Evolutionary conservation across 345 rosid genomes (phyloP).

Genomic region (Raphanus sativus): DNA sequence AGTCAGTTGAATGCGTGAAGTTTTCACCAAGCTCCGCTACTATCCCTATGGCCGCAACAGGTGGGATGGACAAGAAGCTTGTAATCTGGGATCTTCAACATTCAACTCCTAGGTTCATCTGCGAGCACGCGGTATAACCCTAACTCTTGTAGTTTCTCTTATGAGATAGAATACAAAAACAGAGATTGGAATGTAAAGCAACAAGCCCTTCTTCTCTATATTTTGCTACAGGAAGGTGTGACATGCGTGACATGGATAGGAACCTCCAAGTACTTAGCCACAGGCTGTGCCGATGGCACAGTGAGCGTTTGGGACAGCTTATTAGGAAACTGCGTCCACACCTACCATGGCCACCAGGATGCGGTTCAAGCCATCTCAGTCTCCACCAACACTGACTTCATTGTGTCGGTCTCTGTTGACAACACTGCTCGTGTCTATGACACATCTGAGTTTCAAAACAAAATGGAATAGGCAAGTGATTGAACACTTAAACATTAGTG

Average conservation of each 20-base stretch:
- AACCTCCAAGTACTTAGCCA: not conserved
- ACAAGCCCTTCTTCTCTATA: not conserved
- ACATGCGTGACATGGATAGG: not conserved
- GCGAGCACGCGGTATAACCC: slow-evolving; percentile 59
- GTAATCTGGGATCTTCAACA: slow-evolving; percentile 80
- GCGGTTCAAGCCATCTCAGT: slow-evolving; percentile 58
- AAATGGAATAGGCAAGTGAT: slow-evolving; percentile 26
- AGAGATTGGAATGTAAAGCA: not conserved
- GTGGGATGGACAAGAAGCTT: slow-evolving; percentile 83
- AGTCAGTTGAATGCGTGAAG: slow-evolving; percentile 70
- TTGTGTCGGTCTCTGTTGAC: slow-evolving; percentile 69
- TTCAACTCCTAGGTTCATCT: slow-evolving; percentile 67
- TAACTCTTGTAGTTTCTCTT: not conserved
- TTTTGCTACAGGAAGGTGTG: not conserved
- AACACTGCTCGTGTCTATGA: slow-evolving; percentile 79
- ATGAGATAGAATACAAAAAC: slow-evolving; percentile 3
- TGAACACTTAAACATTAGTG: slow-evolving; percentile 9
- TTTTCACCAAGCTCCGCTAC: slow-evolving; percentile 56
- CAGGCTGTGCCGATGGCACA: not conserved
- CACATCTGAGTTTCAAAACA: slow-evolving; percentile 49
- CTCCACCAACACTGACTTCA: slow-evolving; percentile 49
- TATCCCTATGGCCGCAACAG: slow-evolving; percentile 75
- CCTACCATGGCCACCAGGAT: slow-evolving; percentile 60
- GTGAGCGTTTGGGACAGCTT: slow-evolving; percentile 32
- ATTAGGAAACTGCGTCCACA: slow-evolving; percentile 63